Percentiles rank a stretch among this genome's conserved stretches.
These are phyloP conservation scores for Cladosporium sp. DNA, from an alignment of 2,329 filamentous ascomycete genomes.

Conservation along the genomic window DNA sequence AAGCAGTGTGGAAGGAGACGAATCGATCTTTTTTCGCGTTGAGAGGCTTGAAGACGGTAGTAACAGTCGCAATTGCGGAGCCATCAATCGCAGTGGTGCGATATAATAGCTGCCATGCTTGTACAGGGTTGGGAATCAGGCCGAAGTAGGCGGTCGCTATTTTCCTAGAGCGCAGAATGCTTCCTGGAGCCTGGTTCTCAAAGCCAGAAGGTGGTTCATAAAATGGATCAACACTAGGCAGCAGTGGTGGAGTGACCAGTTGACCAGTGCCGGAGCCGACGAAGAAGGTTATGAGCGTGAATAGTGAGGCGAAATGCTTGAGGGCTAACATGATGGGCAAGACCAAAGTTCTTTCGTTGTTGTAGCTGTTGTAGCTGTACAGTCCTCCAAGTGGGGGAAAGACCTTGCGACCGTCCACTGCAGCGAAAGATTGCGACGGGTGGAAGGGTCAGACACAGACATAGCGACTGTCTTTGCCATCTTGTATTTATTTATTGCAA, in stretches of 20 bases:
- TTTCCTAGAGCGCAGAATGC: conserved; percentile 28
- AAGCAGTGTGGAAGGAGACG: conserved; percentile 33
- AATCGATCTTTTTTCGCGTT: conserved; percentile 29
- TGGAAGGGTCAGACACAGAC: not conserved
- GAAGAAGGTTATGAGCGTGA: conserved; percentile 3
- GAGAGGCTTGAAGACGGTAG: conserved; percentile 31
- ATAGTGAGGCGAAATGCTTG: conserved; percentile 2
- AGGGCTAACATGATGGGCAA: conserved; percentile 11
- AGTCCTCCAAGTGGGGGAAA: not conserved
- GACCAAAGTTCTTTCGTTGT: not conserved
- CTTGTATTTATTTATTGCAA: not conserved
- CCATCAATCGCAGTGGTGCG: conserved; percentile 31
- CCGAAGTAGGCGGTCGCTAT: conserved; percentile 28
- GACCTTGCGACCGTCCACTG: not conserved
- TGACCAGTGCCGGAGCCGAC: not conserved
- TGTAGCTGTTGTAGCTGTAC: not conserved
- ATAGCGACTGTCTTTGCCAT: not conserved
- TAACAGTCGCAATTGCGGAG: conserved; percentile 30
- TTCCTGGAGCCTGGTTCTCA: conserved; percentile 26
- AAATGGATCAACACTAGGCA: conserved; percentile 31
- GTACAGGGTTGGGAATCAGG: conserved; percentile 26
- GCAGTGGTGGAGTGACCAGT: conserved; percentile 5
- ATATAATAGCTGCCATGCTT: conserved; percentile 31
- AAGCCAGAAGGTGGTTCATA: conserved; percentile 31
- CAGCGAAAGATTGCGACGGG: conserved; percentile 3